Base-by-base conservation (phyloP, 2,329 filamentous ascomycete species). In the Trichoderma arundinaceum region DNA sequence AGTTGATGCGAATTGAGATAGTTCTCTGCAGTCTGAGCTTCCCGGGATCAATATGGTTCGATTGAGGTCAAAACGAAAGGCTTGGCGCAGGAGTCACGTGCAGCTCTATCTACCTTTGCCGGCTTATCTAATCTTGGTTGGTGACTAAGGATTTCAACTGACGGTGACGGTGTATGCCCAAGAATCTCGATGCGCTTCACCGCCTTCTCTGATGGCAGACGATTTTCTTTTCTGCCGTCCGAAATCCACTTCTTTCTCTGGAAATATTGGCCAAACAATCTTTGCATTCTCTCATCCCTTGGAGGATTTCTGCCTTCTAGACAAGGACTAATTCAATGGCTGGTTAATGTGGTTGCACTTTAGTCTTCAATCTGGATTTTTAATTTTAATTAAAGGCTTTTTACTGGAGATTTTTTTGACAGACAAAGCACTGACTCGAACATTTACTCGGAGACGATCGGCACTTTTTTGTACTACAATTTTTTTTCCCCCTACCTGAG, bases 61-160 rank as follows among this genome's bases (percentile, higher is more conserved):
- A 73, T 69, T 72, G 74, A 76, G 73, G 74, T 72, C 69, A 68
- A 71, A 68, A 68, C 70, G 68, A 75, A 46, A 72, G 68, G 72
- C 72, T 71, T 68, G 67, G 64, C 65, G 12, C 22, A 17, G 41
- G 44, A 4, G 19, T 60, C 66, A 69, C 58, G 71, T 75, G 73
- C n/a, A 39, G 28, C 33, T 38, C 35, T 10, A 38, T 38, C 35
- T 8, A 38, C 39, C 35, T 38, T 35, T 38, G 35, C 22, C 13
- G 28, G 22, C 48, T 51, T 51, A 51, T n/a, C 13, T 51, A 51
- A 51, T 28, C 22, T 28, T 28, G 22, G 22, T 28, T 4, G 22
- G 4, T 28, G 22, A 28, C 22, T 28, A 28, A 28, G 22, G 4
- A 2, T 4, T 28, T 28, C 22, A 28, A 3, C 22, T 28, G 22